Evolutionary conservation across 2,329 filamentous ascomycete species (phyloP).

Genomic region (Fusarium setosum): DNA sequence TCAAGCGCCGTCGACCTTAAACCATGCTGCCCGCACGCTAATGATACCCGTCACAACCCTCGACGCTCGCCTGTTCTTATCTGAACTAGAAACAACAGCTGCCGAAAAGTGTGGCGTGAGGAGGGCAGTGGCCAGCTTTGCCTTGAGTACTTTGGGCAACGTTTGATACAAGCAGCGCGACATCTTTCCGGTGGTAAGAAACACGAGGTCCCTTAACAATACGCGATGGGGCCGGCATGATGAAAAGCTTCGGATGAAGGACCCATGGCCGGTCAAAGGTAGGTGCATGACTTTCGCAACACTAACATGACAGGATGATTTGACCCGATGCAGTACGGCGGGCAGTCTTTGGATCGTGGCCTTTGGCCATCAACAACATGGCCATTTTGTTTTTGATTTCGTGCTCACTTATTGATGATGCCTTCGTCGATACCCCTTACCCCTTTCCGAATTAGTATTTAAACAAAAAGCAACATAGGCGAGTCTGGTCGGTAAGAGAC

Average conservation of each 20-base stretch:
- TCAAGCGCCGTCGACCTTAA: slow-evolving; percentile 63
- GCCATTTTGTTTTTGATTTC: slow-evolving; percentile 19
- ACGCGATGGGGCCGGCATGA: not conserved
- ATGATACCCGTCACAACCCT: slow-evolving; percentile 20
- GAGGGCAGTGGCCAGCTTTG: not conserved
- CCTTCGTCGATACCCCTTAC: slow-evolving; percentile 40
- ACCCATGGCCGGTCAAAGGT: slow-evolving; percentile 6
- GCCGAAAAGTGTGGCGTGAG: slow-evolving; percentile 9
- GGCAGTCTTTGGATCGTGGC: not conserved
- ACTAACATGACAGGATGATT: slow-evolving; percentile 34
- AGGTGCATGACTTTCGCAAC: slow-evolving; percentile 24
- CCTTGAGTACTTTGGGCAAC: not conserved
- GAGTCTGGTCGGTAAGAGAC: slow-evolving; percentile 29
- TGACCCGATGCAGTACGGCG: slow-evolving; percentile 9
- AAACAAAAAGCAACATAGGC: slow-evolving; percentile 16
- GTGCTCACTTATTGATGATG: slow-evolving; percentile 23
- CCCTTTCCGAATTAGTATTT: slow-evolving; percentile 26
- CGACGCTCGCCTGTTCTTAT: slow-evolving; percentile 7
- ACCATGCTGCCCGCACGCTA: slow-evolving; percentile 28
- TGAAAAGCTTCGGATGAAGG: too few species aligned
- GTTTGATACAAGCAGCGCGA: slow-evolving; percentile 5
- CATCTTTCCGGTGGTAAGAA: slow-evolving; percentile 40
- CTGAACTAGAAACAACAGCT: slow-evolving; percentile 19
- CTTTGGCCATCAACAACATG: slow-evolving; percentile 9
- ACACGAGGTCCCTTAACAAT: slow-evolving; percentile 12